Percentiles rank a stretch among this genome's conserved stretches.
Conservation (phyloP, 768 basidiomycete genomes). For the Lentinula sp. region DNA sequence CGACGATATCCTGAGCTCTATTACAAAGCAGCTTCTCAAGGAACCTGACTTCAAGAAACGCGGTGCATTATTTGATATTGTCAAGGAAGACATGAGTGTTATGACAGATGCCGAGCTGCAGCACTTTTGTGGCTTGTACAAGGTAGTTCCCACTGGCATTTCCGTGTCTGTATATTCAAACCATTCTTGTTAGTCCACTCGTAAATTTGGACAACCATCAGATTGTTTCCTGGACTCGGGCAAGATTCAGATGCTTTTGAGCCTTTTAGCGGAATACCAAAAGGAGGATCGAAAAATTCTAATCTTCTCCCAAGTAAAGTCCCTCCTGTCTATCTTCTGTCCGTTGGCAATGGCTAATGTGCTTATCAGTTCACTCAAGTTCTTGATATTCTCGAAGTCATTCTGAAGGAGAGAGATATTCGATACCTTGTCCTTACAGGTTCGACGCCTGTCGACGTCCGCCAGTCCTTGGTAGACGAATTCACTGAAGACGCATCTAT, state of each 20-base stretch:
- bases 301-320: conserved; percentile 89
- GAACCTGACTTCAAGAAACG: conserved; percentile 90
- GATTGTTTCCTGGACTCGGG: conserved; percentile 82
- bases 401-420: conserved; percentile 66
- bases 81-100: conserved; percentile 96
- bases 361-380: conserved; percentile 83
- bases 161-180: neutral
- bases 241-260: conserved; percentile 72
- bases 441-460: conserved; percentile 87
- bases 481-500: conserved; percentile 88
- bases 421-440: conserved; percentile 86
- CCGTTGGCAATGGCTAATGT: neutral
- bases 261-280: conserved; percentile 63
- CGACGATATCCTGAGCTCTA: conserved; percentile 63
- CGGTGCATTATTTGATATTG: conserved; percentile 71
- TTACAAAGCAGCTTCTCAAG: conserved; percentile 80
- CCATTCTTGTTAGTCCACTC: conserved; percentile 45
- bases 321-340: conserved; percentile 25
- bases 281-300: conserved; percentile 74
- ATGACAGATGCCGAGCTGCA: conserved; percentile 98
- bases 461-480: conserved; percentile 92
- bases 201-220: conserved; percentile 68
- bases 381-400: conserved; percentile 83
- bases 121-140: conserved; percentile 78
- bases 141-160: conserved; percentile 37